A percentile compares a stretch with the other conserved stretches of the same genome.
Evolutionary conservation across 2,329 filamentous ascomycete species (phyloP).

Genomic region (Diaporthe sp.): DNA sequence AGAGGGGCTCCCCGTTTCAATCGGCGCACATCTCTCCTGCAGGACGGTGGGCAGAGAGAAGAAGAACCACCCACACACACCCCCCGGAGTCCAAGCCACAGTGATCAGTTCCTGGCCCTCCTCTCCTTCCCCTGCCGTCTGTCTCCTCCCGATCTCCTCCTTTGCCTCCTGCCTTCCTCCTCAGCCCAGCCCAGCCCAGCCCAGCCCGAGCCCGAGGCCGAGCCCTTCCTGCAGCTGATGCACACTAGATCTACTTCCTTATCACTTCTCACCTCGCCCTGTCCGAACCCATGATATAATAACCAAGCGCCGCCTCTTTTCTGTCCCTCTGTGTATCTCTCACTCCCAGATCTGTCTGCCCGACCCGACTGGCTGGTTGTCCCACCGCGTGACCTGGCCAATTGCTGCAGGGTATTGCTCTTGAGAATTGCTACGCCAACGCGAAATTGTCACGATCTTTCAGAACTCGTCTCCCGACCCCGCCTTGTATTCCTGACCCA

Average conservation of each 20-base stretch:
- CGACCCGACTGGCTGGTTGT: conserved; percentile 16
- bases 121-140: not conserved
- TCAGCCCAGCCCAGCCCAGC: conserved; percentile 1
- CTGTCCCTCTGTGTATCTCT: not conserved
- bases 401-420: conserved; percentile 1
- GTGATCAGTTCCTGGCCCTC: conserved; percentile 1
- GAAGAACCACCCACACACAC: not conserved
- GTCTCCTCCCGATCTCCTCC: not conserved
- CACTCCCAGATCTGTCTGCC: not conserved
- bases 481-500: conserved; percentile 17
- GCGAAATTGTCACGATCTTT: conserved; percentile 10
- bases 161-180: not conserved
- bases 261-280: not conserved
- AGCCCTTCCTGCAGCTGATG: conserved; percentile 12
- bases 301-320: not conserved
- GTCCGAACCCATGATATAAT: conserved; percentile 20
- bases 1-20: conserved; percentile 13
- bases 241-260: not conserved
- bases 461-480: not conserved
- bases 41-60: conserved; percentile 3
- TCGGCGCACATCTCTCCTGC: conserved; percentile 9
- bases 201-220: conserved; percentile 15
- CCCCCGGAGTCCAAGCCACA: conserved; percentile 22
- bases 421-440: not conserved
- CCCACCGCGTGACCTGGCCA: not conserved